Percentiles rank a stretch among this genome's conserved stretches.
phyloP scores from a whole-genome alignment of 495 filamentous ascomycete genomes.

The Physcia stellaris region DNA sequence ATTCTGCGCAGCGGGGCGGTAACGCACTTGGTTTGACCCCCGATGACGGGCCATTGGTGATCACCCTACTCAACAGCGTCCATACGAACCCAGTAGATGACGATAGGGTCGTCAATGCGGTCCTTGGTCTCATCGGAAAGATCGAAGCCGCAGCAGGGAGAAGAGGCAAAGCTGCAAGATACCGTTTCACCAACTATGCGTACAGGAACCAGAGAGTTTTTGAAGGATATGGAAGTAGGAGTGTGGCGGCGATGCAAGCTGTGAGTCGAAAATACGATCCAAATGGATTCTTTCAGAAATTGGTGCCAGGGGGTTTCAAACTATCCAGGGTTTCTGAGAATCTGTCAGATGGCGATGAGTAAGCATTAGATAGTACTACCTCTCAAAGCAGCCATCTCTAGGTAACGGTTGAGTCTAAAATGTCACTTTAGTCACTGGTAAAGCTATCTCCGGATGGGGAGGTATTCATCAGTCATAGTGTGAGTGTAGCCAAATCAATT shows the following conservation, averaged over 20 bases:
- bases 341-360: too few relatives aligned
- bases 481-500: too few relatives aligned
- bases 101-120: slow-evolving; percentile 3
- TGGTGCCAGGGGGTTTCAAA: not conserved
- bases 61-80: slow-evolving; percentile 23
- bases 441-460: too few relatives aligned
- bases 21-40: slow-evolving; percentile 19
- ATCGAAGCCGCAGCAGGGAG: slow-evolving; percentile 8
- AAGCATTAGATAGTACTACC: too few relatives aligned
- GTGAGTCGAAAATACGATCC: not conserved
- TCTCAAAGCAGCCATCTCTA: too few relatives aligned
- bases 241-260: not conserved
- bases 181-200: not conserved
- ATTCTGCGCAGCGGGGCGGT: slow-evolving; percentile 15
- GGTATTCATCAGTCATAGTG: too few relatives aligned
- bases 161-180: too few relatives aligned
- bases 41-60: slow-evolving; percentile 13
- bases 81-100: slow-evolving; percentile 27
- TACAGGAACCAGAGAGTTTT: not conserved
- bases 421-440: too few relatives aligned
- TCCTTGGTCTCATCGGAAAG: not conserved
- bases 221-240: not conserved
- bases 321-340: too few relatives aligned
- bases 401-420: too few relatives aligned
- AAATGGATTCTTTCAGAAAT: slow-evolving; percentile 1